phyloP scores from a whole-genome alignment of 208 protist species.

The Wallacemonas sp. region DNA sequence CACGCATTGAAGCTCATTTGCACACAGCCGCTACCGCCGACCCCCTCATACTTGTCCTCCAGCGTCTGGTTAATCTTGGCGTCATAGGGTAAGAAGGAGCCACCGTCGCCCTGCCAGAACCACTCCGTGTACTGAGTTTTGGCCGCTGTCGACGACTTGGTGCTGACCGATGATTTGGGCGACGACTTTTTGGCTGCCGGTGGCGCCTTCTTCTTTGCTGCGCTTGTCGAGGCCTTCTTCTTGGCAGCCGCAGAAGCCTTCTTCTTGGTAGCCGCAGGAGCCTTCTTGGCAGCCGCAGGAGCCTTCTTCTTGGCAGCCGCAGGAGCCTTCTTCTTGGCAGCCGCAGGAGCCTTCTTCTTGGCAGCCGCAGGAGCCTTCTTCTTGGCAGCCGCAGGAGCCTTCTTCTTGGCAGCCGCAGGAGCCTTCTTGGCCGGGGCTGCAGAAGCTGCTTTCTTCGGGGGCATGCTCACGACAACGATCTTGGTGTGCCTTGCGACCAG shows the following conservation, averaged over 20 bases:
- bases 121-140: conserved; percentile 14
- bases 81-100: conserved; percentile 10
- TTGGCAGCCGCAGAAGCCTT: not conserved
- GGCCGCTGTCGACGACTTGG: conserved; percentile 11
- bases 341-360: conserved; percentile 14
- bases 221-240: not conserved
- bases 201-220: not conserved
- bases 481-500: no score
- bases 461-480: conserved; percentile 7
- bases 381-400: not conserved
- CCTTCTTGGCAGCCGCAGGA: conserved; percentile 8
- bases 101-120: conserved; percentile 18
- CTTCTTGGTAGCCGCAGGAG: conserved; percentile 1
- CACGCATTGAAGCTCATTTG: conserved; percentile 25
- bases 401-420: not conserved
- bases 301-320: conserved; percentile 14
- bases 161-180: not conserved
- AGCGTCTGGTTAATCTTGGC: conserved; percentile 11
- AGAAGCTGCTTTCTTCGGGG: conserved; percentile 29
- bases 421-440: conserved; percentile 16
- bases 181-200: not conserved
- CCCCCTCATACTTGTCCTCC: conserved; percentile 13
- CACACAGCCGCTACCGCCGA: not conserved
- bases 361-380: conserved; percentile 22
- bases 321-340: conserved; percentile 5